Evolutionary conservation across 2,329 filamentous ascomycete genomes (phyloP), one percentile per base, ranked within the genome.

Genomic region (Xylariaceae sp.): DNA sequence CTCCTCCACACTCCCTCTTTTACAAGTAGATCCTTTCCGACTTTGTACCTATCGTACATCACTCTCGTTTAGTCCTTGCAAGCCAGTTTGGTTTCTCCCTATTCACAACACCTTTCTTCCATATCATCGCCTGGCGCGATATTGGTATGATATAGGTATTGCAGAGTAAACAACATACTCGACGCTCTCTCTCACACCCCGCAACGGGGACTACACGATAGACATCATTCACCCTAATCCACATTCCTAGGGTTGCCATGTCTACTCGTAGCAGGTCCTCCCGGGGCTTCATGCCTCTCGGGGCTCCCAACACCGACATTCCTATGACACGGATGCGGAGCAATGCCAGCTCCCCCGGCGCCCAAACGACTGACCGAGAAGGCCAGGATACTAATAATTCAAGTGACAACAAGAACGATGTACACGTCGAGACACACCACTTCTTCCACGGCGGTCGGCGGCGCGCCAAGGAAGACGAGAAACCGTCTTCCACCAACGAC

Each of bases 311-410:
- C 23, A 63, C 66, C 56, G 68, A 68, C 55, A 71, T 71, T 47
- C 68, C 68, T 51, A 62, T 71, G 55, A 68, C 68, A 11, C 74
- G 76, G 51, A 80, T 88, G 64, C 78, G 76, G 69, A 86, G 81
- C 71, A 79, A 78, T 65, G 77, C 76, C 62, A 83, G 79, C 65
- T 78, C 77, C 5, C 81, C 78, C 2, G 83, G 85, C 49, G 78
- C 79, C 55, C 75, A 81, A 61, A 81, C 78, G 70, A 70, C 74
- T 23, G 75, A 73, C 44, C 76, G 78, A 65, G 74, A 70, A 61
- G 64, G 71, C 60, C 71, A 69, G 66, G 58, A 73, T 30, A 30
- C 23, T 30, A 30, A 30, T 30, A 34, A 34, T 23, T 6, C 54
- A 74, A n/a, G 71, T 68, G 59, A 68, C 70, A 2, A 50, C 37